phyloP scores from a whole-genome alignment of 768 basidiomycete species.

The Daedaleopsis sinensis region DNA sequence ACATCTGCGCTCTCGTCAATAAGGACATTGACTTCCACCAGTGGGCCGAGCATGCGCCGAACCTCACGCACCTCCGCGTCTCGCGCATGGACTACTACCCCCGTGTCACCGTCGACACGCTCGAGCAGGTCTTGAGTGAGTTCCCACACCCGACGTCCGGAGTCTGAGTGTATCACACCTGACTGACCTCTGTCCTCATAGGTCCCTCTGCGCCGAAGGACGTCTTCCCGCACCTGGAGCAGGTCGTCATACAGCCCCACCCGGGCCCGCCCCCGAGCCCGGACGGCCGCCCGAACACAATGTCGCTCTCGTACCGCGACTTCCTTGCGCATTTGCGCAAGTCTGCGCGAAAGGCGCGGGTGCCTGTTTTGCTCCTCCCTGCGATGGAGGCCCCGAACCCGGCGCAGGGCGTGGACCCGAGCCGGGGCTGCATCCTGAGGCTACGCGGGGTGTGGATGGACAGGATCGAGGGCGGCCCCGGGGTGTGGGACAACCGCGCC shows the following conservation, averaged over 20 bases:
- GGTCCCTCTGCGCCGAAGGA: background rate
- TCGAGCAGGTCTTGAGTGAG: conserved; percentile 14
- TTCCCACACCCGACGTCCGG: background rate
- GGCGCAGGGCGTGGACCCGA: conserved; percentile 3
- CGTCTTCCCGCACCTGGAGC: conserved; percentile 10
- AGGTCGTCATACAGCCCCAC: conserved; percentile 14
- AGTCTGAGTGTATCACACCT: background rate
- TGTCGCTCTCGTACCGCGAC: conserved; percentile 10
- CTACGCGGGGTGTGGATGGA: background rate
- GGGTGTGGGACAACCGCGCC: background rate
- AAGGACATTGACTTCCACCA: conserved; percentile 16
- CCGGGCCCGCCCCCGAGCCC: conserved; percentile 6
- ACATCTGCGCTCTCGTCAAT: conserved; percentile 13
- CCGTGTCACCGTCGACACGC: conserved; percentile 8
- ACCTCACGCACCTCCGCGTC: conserved; percentile 19
- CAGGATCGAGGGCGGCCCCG: background rate
- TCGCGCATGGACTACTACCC: conserved; percentile 15
- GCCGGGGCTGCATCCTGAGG: conserved; percentile 9
- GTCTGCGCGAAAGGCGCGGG: conserved; percentile 9
- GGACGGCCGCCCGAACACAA: background rate
- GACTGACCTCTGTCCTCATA: background rate
- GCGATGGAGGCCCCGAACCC: conserved; percentile 6
- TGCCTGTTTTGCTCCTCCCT: conserved; percentile 10
- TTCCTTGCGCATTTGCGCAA: conserved; percentile 6
- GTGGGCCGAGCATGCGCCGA: conserved; percentile 19